Evolutionary conservation across 1,139 yeast species (phyloP).

Genomic region (Zygosaccharomyces sapae): DNA sequence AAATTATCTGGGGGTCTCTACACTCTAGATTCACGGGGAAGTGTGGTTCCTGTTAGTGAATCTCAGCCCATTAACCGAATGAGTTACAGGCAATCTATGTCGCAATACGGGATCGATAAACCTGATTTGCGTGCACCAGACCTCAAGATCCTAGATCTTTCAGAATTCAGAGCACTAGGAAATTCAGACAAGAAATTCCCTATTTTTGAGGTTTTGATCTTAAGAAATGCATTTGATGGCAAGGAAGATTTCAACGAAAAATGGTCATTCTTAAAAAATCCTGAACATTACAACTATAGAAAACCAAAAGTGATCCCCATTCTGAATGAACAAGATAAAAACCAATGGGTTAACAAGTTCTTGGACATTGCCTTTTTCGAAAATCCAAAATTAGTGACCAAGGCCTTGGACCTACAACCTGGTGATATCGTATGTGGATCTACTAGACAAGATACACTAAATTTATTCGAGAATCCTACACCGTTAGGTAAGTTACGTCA

Average conservation of each 20-base stretch:
- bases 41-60: constrained; percentile 27
- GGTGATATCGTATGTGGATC: constrained; percentile 79
- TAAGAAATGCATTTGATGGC: constrained; percentile 46
- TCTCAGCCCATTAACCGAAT: constrained; percentile 43
- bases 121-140: constrained; percentile 74
- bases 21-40: constrained; percentile 27
- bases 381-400: constrained; percentile 37
- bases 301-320: constrained; percentile 56
- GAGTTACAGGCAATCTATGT: constrained; percentile 64
- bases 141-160: constrained; percentile 49
- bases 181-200: constrained; percentile 42
- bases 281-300: constrained; percentile 51
- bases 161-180: constrained; percentile 40
- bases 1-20: constrained; percentile 26
- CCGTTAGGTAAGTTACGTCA: constrained; percentile 88
- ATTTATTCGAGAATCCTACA: constrained; percentile 84
- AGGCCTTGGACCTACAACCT: constrained; percentile 41
- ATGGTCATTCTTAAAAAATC: constrained; percentile 42
- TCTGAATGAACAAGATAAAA: constrained; percentile 38
- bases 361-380: constrained; percentile 34
- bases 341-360: constrained; percentile 45
- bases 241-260: constrained; percentile 37
- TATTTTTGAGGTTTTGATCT: constrained; percentile 66
- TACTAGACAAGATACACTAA: constrained; percentile 55
- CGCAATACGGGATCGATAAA: constrained; percentile 82